phyloP scores from a whole-genome alignment of 208 protist genomes.

The Wallacemonas rigidus region DNA sequence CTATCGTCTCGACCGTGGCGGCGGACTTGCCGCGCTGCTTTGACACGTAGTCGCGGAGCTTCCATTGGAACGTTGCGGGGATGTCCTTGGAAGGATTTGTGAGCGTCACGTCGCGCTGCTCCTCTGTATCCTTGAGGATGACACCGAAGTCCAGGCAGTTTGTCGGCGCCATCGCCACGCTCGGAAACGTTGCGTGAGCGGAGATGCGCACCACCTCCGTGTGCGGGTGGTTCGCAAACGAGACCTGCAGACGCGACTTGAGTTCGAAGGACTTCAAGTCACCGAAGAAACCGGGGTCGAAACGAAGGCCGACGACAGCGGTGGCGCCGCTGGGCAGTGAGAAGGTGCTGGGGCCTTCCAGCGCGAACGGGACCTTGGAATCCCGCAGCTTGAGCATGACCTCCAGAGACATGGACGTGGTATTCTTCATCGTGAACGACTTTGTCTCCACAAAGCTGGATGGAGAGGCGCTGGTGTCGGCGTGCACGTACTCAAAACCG shows the following conservation, averaged over 20 bases:
- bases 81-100: constrained; percentile 82
- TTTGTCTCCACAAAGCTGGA: constrained; percentile 17
- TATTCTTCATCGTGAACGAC: constrained; percentile 91
- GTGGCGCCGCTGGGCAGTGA: constrained; percentile 75
- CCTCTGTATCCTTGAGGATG: constrained; percentile 92
- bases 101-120: constrained; percentile 64
- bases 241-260: constrained; percentile 76
- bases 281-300: constrained; percentile 81
- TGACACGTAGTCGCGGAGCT: constrained; percentile 32
- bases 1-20: too few relatives aligned
- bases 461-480: background rate
- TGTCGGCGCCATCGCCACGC: constrained; percentile 69
- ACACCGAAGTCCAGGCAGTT: constrained; percentile 90
- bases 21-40: constrained; percentile 10
- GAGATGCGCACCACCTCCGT: constrained; percentile 81
- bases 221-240: constrained; percentile 90
- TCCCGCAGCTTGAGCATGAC: constrained; percentile 50
- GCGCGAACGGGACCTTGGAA: constrained; percentile 62
- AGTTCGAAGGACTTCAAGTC: constrained; percentile 78
- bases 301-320: constrained; percentile 80
- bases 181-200: constrained; percentile 90
- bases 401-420: constrained; percentile 77
- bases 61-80: constrained; percentile 79
- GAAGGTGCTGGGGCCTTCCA: constrained; percentile 64
- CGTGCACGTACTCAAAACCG: constrained; percentile 85